Conservation (phyloP, 1,284 basidiomycete species). For the Kwoniella shivajii region DNA sequence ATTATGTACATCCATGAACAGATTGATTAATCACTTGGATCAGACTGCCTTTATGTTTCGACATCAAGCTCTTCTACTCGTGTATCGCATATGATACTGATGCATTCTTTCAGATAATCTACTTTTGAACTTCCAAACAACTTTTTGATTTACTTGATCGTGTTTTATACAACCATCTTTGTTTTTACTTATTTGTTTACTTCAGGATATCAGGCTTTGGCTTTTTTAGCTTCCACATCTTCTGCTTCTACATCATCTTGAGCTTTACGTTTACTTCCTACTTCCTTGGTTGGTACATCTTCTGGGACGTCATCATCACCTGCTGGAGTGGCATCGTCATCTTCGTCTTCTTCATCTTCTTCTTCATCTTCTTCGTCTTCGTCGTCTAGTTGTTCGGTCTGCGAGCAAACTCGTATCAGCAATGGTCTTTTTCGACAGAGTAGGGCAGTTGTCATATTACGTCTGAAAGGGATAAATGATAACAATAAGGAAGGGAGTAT, state of each 20-base stretch:
- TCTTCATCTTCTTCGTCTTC: conserved; percentile 2
- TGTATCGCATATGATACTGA: too few relatives aligned
- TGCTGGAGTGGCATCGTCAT: conserved; percentile 3
- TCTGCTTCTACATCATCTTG: conserved; percentile 7
- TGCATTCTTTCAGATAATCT: too few relatives aligned
- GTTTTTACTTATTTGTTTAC: too few relatives aligned
- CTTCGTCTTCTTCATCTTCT: conserved; percentile 1
- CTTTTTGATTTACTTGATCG: too few relatives aligned
- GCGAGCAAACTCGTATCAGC: neutral
- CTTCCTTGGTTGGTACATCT: neutral
- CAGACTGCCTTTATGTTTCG: neutral
- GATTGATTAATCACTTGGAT: neutral
- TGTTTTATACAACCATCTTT: too few relatives aligned
- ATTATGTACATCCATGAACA: neutral
- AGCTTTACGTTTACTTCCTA: conserved; percentile 15
- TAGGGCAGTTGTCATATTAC: too few relatives aligned
- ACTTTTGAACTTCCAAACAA: too few relatives aligned
- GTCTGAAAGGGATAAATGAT: too few relatives aligned
- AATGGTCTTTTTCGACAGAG: too few relatives aligned
- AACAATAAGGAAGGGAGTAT: too few relatives aligned
- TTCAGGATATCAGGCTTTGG: conserved; percentile 17
- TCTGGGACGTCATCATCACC: conserved; percentile 5
- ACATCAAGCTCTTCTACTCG: too few relatives aligned
- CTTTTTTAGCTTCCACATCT: conserved; percentile 14
- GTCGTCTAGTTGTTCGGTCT: conserved; percentile 6